Conservation (phyloP, 768 basidiomycete species). For the Russula sp. region DNA sequence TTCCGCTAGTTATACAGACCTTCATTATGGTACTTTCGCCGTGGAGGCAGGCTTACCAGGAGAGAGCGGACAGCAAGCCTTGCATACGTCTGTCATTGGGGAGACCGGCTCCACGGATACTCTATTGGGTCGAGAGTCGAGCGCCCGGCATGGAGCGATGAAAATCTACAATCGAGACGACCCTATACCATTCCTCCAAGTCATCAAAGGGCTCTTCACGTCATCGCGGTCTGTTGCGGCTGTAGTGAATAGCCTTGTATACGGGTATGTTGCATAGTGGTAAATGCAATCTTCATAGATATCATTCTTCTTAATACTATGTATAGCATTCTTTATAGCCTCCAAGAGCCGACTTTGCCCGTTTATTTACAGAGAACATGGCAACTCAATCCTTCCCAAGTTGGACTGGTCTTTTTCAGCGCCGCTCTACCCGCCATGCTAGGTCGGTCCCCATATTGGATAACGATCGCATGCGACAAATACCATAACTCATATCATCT, state of each 20-base stretch:
- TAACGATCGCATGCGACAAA: neutral
- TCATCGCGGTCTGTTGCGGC: conserved; percentile 35
- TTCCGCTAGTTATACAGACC: neutral
- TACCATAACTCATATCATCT: neutral
- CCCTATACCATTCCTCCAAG: conserved; percentile 23
- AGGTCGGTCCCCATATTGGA: conserved; percentile 43
- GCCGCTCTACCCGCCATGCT: conserved; percentile 61
- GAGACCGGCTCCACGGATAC: neutral
- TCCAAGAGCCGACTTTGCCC: conserved; percentile 39
- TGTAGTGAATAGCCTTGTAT: conserved; percentile 36
- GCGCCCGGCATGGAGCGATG: neutral
- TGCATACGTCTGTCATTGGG: neutral
- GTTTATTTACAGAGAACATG: conserved; percentile 39
- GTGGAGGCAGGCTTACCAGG: neutral
- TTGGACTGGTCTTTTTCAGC: conserved; percentile 68
- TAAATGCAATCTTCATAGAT: neutral
- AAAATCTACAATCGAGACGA: neutral
- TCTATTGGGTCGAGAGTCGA: neutral
- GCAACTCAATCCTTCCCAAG: conserved; percentile 39
- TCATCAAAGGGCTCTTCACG: conserved; percentile 32
- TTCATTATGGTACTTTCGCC: conserved; percentile 13
- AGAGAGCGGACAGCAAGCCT: neutral
- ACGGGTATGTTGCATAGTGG: conserved; percentile 37
- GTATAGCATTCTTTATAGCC: conserved; percentile 34
- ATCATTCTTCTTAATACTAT: neutral